Percentiles rank a stretch among this genome's conserved stretches.
phyloP scores from a whole-genome alignment of 2,329 filamentous ascomycete genomes.

The Pestalotiopsis sp. region DNA sequence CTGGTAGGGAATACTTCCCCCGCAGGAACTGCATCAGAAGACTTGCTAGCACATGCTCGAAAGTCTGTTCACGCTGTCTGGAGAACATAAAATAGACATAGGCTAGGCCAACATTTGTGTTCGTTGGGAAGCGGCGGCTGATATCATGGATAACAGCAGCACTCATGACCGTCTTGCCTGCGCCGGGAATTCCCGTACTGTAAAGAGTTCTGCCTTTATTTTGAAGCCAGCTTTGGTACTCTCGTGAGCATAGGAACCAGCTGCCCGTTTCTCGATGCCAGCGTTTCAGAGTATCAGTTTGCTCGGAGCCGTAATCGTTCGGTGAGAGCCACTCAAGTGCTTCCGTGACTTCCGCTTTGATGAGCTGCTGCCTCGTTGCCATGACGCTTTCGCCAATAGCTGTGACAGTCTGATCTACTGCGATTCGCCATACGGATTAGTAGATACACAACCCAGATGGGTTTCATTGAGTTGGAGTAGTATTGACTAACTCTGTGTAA shows the following conservation, averaged over 20 bases:
- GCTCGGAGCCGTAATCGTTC: constrained; percentile 37
- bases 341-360: background rate
- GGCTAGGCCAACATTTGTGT: constrained; percentile 36
- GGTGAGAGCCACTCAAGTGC: constrained; percentile 43
- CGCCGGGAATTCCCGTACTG: constrained; percentile 49
- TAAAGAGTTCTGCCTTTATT: constrained; percentile 36
- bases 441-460: too few species aligned
- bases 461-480: too few species aligned
- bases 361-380: background rate
- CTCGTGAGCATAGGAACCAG: constrained; percentile 44
- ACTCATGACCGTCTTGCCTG: constrained; percentile 50
- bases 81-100: constrained; percentile 49
- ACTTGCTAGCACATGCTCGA: constrained; percentile 31
- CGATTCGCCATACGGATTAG: too few species aligned
- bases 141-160: constrained; percentile 46
- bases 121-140: constrained; percentile 17
- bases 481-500: too few species aligned
- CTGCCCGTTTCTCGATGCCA: constrained; percentile 43
- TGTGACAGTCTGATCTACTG: too few species aligned
- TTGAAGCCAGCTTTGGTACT: constrained; percentile 35
- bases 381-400: too few species aligned
- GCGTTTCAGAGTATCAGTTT: constrained; percentile 38
- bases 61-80: constrained; percentile 37
- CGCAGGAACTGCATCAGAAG: constrained; percentile 39
- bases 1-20: too few species aligned